Base-by-base conservation (phyloP, 2,329 filamentous ascomycete genomes). In the Epichloe sibirici region DNA sequence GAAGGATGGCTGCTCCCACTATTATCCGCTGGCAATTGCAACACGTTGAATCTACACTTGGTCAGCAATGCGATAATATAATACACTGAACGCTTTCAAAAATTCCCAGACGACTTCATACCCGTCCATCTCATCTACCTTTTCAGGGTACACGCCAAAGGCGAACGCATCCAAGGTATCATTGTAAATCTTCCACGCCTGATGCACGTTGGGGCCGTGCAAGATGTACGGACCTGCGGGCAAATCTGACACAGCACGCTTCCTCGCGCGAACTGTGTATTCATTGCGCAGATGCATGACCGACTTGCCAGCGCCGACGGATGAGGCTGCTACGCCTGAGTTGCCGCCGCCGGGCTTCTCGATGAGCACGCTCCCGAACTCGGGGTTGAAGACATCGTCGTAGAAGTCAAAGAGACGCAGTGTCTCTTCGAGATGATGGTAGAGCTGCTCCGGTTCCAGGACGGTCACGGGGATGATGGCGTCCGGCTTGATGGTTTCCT, bases 221-320 rank as follows among this genome's bases (percentile, higher is more conserved):
- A 72, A 57, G 25, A 72, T 70, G 51, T 72, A 72, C 3, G 70
- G 70, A 0, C 70, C 70, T 1, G 69, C 70, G 0, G 69, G 67
- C 23, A 72, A 52, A 7, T 63, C 53, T 0, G 53, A 53, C 0
- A 63, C 12, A 4, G 56, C 54, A 21, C 51, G 53, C 17, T 58
- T 48, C 31, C 53, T 45, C 7, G 55, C 40, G 9, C 52, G 39
- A 3, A 56, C 55, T n/a, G 62, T 51, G 11, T 61, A 59, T 25
- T 66, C n/a, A n/a, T n/a, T 61, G 34, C 49, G 49, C 17, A 48
- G 45, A 5, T 50, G 51, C 43, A 53, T 35, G 13, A 53, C 42
- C 7, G 48, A 47, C 35, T 47, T 51, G 38, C 21, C 51, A 13
- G n/a, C 9, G 13, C 23, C 39, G 11, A 43, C 17, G 21, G 51